phyloP scores from a whole-genome alignment of 371 early-diverging fungal genomes.

The Rhizopus stolonifer region DNA sequence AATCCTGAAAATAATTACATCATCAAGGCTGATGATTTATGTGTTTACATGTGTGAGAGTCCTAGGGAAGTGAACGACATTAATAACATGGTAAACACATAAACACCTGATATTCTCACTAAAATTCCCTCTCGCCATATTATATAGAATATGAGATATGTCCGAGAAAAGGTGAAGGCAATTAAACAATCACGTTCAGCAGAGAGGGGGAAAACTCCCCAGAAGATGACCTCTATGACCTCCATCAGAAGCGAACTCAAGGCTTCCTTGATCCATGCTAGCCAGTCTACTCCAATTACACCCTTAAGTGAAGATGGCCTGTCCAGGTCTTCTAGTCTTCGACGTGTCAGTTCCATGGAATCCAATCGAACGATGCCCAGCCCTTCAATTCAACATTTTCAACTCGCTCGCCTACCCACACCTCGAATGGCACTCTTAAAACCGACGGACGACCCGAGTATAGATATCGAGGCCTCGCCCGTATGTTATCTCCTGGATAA shows the following conservation, averaged over 20 bases:
- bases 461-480: slow-evolving; percentile 29
- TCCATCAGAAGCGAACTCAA: too few relatives aligned
- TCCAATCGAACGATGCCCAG: slow-evolving; percentile 11
- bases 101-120: too few relatives aligned
- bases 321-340: too few relatives aligned
- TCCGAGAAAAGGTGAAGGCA: too few relatives aligned
- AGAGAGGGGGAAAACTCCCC: too few relatives aligned
- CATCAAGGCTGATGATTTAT: slow-evolving; percentile 53
- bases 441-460: slow-evolving; percentile 22
- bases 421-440: slow-evolving; percentile 28
- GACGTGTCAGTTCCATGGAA: slow-evolving; percentile 11
- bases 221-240: too few relatives aligned
- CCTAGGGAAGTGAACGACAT: slow-evolving; percentile 54
- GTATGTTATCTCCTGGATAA: slow-evolving; percentile 48
- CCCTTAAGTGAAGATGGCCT: too few relatives aligned
- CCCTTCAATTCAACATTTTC: slow-evolving; percentile 17
- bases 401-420: slow-evolving; percentile 19
- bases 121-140: too few relatives aligned
- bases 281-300: too few relatives aligned
- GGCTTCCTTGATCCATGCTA: too few relatives aligned
- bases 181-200: too few relatives aligned
- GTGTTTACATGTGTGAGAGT: slow-evolving; percentile 66
- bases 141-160: too few relatives aligned
- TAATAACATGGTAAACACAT: slow-evolving; percentile 38
- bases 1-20: slow-evolving; percentile 69